Percentiles rank a stretch among this genome's conserved stretches.
Evolutionary conservation across 768 basidiomycete genomes (phyloP).

Genomic region (Clitopilus hobsonii): DNA sequence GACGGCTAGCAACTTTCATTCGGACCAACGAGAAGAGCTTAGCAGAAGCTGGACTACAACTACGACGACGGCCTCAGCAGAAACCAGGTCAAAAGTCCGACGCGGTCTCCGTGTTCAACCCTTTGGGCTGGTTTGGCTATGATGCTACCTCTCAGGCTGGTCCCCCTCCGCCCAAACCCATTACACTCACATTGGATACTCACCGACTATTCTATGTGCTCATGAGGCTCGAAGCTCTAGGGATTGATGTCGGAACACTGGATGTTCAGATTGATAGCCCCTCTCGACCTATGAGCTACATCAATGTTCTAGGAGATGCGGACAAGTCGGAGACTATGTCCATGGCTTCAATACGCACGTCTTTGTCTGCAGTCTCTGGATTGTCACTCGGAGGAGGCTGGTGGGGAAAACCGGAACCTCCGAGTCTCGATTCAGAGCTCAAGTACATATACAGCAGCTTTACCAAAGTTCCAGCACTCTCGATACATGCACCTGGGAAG

Average conservation of each 20-base stretch:
- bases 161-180: slow-evolving; percentile 43
- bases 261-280: slow-evolving; percentile 73
- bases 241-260: slow-evolving; percentile 72
- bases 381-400: slow-evolving; percentile 70
- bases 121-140: slow-evolving; percentile 55
- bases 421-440: slow-evolving; percentile 65
- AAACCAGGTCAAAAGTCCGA: slow-evolving; percentile 18
- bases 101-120: slow-evolving; percentile 48
- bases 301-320: slow-evolving; percentile 45
- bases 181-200: slow-evolving; percentile 66
- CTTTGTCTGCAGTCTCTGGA: slow-evolving; percentile 69
- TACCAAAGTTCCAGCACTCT: slow-evolving; percentile 82
- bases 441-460: slow-evolving; percentile 87
- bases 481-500: slow-evolving; percentile 57
- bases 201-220: slow-evolving; percentile 88
- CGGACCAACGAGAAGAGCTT: slow-evolving; percentile 67
- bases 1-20: slow-evolving; percentile 66
- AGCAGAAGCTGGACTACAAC: slow-evolving; percentile 55
- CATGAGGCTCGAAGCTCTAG: slow-evolving; percentile 79
- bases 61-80: slow-evolving; percentile 40
- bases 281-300: slow-evolving; percentile 72
- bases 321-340: slow-evolving; percentile 76
- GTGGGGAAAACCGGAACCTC: slow-evolving; percentile 62
- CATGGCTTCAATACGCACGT: slow-evolving; percentile 70
- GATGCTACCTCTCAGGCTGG: slow-evolving; percentile 23